Base-by-base conservation (phyloP, 129 eudicot genomes). In the Artemisia tridentata region DNA sequence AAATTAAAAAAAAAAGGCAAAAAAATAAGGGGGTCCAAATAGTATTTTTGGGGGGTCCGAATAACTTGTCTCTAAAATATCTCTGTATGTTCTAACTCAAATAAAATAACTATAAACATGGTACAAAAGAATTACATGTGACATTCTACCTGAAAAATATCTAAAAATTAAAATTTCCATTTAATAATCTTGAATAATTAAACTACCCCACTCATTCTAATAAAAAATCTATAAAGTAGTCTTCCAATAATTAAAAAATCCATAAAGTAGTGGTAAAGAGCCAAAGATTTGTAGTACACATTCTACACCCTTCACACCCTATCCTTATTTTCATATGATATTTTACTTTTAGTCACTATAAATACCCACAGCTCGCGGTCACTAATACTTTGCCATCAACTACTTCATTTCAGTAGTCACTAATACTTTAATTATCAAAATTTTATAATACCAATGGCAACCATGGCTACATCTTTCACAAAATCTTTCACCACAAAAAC, bases 401-500 rank as follows among this genome's bases (percentile, higher is more conserved):
- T 3, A 62, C 31, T 47, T 15, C 67, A 13, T 41, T 11, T 38
- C 53, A 16, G 14, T 56, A 38, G 45, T 38, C 45, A 38, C 45
- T 38, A 38, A 38, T 7, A 38, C 45, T 38, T 34, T 6, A 6
- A 34, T 59, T 59, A 20, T 72, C 27, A 20, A 13, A 31, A 18
- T 65, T 21, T 54, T 19, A 17, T 63, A 19, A 38, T 8, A 23
- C 54, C 43, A 29, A n/a, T 79, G 88, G 92, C 86, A 56, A 47
- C 88, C 63, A 77, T 84, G 85, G 80, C 90, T 7, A 80, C 93
- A 38, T 27, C 88, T 48, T 64, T 80, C 74, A 67, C 88, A 21
- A 80, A 87, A 17, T 83, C 88, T 3, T 69, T 78, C 69, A 60
- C 75, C 80, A 79, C 84, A 68, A 56, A 48, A 64, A 68, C 56